Conservation (phyloP, 2,329 filamentous ascomycete genomes). For the Simplicillium aogashimaense region DNA sequence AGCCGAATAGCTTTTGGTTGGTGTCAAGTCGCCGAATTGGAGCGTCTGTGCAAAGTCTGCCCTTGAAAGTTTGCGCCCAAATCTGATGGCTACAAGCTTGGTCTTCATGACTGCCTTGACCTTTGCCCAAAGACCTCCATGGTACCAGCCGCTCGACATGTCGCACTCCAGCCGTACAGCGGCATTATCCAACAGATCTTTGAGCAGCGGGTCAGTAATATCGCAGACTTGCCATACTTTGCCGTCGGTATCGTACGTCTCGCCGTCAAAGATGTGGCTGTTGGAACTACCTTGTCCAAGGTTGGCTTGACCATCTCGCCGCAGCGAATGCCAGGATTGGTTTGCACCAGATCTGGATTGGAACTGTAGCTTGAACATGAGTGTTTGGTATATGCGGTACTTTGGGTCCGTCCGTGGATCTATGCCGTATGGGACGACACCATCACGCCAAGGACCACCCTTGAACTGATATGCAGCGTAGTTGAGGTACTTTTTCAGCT, state of each 20-base stretch:
- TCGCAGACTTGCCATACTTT: conserved; percentile 95
- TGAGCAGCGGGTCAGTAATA: conserved; percentile 70
- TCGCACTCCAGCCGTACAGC: conserved; percentile 51
- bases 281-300: conserved; percentile 27
- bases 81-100: conserved; percentile 63
- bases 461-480: conserved; percentile 89
- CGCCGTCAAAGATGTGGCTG: conserved; percentile 77
- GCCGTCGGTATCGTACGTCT: conserved; percentile 64
- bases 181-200: conserved; percentile 52
- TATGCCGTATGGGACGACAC: conserved; percentile 73
- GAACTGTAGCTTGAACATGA: conserved; percentile 69
- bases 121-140: conserved; percentile 72
- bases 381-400: conserved; percentile 77
- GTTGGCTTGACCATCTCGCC: conserved; percentile 28
- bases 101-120: conserved; percentile 80
- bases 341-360: conserved; percentile 35
- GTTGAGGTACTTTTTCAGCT: conserved; percentile 65
- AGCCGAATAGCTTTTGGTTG: conserved; percentile 16
- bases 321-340: conserved; percentile 38
- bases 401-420: conserved; percentile 72
- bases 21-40: conserved; percentile 22
- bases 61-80: conserved; percentile 37
- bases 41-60: conserved; percentile 24
- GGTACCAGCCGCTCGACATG: conserved; percentile 70
- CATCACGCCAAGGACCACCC: conserved; percentile 84